A percentile compares a stretch with the other conserved stretches of the same genome.
Evolutionary conservation across 768 basidiomycete genomes (phyloP).

Genomic region (Pisolithus tinctorius): DNA sequence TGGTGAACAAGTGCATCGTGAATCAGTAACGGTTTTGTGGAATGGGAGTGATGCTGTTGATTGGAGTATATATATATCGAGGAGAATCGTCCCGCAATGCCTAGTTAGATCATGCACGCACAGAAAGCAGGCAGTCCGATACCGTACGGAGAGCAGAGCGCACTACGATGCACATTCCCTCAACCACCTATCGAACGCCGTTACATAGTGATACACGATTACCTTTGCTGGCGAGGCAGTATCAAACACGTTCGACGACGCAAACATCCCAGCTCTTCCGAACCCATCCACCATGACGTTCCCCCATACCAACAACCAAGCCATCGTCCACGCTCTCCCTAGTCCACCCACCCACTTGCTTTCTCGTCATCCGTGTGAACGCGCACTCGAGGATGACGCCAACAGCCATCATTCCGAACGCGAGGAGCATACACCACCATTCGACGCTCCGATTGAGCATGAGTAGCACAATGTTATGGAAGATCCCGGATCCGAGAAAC

Average conservation of each 20-base stretch:
- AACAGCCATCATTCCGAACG: conserved; percentile 47
- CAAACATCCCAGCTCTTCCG: conserved; percentile 1
- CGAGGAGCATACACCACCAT: conserved; percentile 32
- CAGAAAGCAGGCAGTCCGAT: too few species aligned
- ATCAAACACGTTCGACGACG: neutral
- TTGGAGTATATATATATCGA: too few species aligned
- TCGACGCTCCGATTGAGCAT: conserved; percentile 47
- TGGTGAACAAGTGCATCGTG: too few species aligned
- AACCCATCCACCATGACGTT: conserved; percentile 39
- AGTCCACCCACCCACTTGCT: conserved; percentile 34
- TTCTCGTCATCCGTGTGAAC: conserved; percentile 27
- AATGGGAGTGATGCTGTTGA: too few species aligned
- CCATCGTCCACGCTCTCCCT: conserved; percentile 44
- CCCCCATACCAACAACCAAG: conserved; percentile 42
- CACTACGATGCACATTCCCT: neutral
- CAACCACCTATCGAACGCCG: neutral
- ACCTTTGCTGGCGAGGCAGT: neutral
- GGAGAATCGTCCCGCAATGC: too few species aligned
- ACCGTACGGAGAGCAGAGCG: too few species aligned
- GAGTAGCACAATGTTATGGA: conserved; percentile 51
- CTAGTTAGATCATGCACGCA: too few species aligned
- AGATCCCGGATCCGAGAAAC: conserved; percentile 46
- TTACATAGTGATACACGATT: neutral
- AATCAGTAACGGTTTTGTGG: too few species aligned
- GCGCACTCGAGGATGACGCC: conserved; percentile 39